Conservation (phyloP, 1,284 basidiomycete genomes). For the Coniferiporia weirii region DNA sequence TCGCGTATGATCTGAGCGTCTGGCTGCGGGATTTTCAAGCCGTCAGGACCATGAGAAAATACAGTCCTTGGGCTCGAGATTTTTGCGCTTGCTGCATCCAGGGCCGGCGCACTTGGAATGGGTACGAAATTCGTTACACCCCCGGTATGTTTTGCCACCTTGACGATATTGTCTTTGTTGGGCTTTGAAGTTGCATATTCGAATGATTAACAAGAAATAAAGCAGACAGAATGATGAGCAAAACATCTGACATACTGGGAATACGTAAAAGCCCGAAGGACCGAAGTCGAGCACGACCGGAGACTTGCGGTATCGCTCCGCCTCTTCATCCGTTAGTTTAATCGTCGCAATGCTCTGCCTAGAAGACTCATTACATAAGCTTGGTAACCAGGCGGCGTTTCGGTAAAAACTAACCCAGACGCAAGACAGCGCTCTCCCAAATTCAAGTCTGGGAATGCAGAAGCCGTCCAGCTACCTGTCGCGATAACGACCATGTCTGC, state of each 20-base stretch:
- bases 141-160: conserved; percentile 64
- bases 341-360: conserved; percentile 79
- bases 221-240: background rate
- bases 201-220: background rate
- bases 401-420: conserved; percentile 51
- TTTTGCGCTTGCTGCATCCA: background rate
- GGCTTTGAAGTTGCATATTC: conserved; percentile 41
- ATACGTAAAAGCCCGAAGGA: conserved; percentile 62
- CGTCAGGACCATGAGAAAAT: conserved; percentile 47
- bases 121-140: conserved; percentile 53
- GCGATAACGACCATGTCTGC: conserved; percentile 63
- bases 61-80: conserved; percentile 68
- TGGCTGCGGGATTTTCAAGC: conserved; percentile 57
- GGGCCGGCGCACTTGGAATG: conserved; percentile 13
- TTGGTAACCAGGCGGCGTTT: background rate
- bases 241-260: conserved; percentile 52
- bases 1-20: conserved; percentile 46
- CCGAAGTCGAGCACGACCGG: conserved; percentile 73
- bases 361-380: conserved; percentile 4
- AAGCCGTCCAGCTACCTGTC: conserved; percentile 80
- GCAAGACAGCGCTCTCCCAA: conserved; percentile 51
- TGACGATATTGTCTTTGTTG: conserved; percentile 62
- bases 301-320: conserved; percentile 48
- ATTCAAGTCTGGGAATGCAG: conserved; percentile 59
- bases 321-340: conserved; percentile 69